Base-by-base conservation (phyloP, 495 filamentous ascomycete genomes). In the Penicillium tannophilum region DNA sequence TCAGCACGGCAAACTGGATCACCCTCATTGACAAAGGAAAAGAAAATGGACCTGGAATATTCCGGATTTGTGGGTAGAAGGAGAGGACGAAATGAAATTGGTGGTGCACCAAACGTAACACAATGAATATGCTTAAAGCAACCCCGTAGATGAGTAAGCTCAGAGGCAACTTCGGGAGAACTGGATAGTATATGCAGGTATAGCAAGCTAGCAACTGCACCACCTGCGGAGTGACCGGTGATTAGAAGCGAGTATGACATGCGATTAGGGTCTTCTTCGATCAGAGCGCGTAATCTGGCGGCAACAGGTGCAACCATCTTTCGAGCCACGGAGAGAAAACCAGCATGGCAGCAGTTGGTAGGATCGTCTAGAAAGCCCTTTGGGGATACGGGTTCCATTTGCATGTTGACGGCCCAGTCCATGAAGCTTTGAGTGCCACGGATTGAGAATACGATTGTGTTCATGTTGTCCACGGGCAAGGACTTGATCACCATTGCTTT, bases 401-500 rank as follows among this genome's bases (percentile, higher is more conserved):
- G 83, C 6, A 91, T 77, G 66, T 95, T 95, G 8, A 93, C 88
- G 3, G 86, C 80, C 90, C 90, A 94, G 71, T 94, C 90, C 76
- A 90, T 86, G 64, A 92, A 89, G 1, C 83, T 89, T 33, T 90
- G 85, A 0, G 83, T 90, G 1, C 90, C 90, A 6, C 90, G 84
- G 52, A 94, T 90, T 35, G 90, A 89, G 63, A 93, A 88, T 23
- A 93, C 86, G 43, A 93, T 84, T 14, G 85, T 86, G 65, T 91
- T 85, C 76, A 86, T 83, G 62, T 90, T 79, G 64, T 93, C 89
- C 63, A 90, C 82, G 5, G 88, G 84, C 11, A 91, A 73, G 0
- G 86, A 87, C 59, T 91, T 92, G 69, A 94, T 85, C 26, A 91
- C 84, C 88, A 92, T 92, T 20, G 90, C 88, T 68, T 94, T 94